A percentile compares a stretch with the other conserved stretches of the same genome.
These are phyloP conservation scores for Ganoderma lucidum DNA, from an alignment of 1,284 basidiomycete genomes.

Conservation along the genomic window DNA sequence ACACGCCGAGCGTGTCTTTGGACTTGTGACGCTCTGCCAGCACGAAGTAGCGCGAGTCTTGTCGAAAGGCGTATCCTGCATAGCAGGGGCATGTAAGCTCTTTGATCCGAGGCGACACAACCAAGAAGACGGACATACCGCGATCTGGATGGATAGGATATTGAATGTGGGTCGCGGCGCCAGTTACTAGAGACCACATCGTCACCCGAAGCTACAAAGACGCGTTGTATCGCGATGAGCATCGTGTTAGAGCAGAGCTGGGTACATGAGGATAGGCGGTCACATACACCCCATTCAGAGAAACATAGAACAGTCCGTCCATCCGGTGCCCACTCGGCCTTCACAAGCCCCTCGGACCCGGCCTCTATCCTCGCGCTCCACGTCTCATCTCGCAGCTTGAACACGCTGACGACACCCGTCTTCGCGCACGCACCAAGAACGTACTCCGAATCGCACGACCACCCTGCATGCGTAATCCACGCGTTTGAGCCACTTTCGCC, in stretches of 20 bases:
- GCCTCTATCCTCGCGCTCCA: constrained; percentile 78
- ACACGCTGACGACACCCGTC: constrained; percentile 71
- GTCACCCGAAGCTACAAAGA: constrained; percentile 74
- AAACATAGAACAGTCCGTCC: constrained; percentile 85
- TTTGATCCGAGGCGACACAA: background rate
- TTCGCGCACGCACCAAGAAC: constrained; percentile 78
- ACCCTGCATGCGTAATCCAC: constrained; percentile 77
- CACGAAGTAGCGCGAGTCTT: constrained; percentile 82
- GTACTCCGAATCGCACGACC: constrained; percentile 87
- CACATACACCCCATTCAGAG: constrained; percentile 87
- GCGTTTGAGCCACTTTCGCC: constrained; percentile 23
- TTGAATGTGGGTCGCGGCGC: constrained; percentile 77
- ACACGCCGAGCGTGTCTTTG: constrained; percentile 85
- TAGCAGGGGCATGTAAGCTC: background rate
- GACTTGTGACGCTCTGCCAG: constrained; percentile 87
- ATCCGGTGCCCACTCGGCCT: constrained; percentile 87
- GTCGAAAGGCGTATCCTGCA: constrained; percentile 79
- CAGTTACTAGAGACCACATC: constrained; percentile 79
- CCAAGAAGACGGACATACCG: constrained; percentile 52
- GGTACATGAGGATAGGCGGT: background rate
- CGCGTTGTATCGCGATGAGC: background rate
- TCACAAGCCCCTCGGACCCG: constrained; percentile 84
- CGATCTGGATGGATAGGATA: constrained; percentile 80
- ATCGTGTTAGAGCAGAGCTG: background rate
- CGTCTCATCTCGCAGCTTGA: constrained; percentile 75